Evolutionary conservation across 352 stramenopile species (phyloP), one percentile per base, ranked within the genome.

Genomic region (Pythium utonaiense): DNA sequence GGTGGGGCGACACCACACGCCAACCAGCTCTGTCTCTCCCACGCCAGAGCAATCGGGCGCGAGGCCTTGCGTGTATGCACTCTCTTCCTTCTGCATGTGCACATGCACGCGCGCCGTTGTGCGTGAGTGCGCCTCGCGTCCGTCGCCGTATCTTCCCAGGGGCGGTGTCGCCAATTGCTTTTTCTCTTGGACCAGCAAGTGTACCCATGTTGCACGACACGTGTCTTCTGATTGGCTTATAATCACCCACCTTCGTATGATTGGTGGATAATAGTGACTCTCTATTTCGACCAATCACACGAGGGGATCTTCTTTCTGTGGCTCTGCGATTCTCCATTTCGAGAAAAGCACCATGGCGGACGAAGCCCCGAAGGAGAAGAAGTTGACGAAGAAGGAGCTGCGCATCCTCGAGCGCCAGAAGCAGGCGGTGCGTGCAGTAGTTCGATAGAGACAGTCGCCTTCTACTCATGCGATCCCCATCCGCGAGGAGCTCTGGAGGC

Each of bases 371-470:
- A 91, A 81, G 68, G 72, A 79, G 62, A 85, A 95, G 78, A 91
- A 95, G 66, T 72, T 95, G 40, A 95, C 86, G 13, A 95, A 95
- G 80, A 95, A 95, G 79, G 86, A 95, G 69, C 75, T 95, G 70
- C 86, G 86, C 73, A 90, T 93, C 60, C 80, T 95, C 12, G 86
- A 93, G 73, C 78, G 83, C 62, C 86, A 95, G 73, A 90, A 90
- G 81, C 71, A 77, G 7, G 78, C 83, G 27, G 82, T 89, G 57
- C 57, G 74, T 71, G 19, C 7, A 17, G 28, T 33, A 9, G 5
- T 7, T 28, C 10, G 1, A 14, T 40, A 17, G 7, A 22, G 1
- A 33, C 12, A n/a, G 22, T 10, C 16, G 6, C n/a, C 12, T 41
- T 1, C n/a, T 47, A 17, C 12, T 3, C n/a, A 13, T 47, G 28